Evolutionary conservation across 2,329 filamentous ascomycete species (phyloP).

Genomic region (Aspergillus transmontanensis): DNA sequence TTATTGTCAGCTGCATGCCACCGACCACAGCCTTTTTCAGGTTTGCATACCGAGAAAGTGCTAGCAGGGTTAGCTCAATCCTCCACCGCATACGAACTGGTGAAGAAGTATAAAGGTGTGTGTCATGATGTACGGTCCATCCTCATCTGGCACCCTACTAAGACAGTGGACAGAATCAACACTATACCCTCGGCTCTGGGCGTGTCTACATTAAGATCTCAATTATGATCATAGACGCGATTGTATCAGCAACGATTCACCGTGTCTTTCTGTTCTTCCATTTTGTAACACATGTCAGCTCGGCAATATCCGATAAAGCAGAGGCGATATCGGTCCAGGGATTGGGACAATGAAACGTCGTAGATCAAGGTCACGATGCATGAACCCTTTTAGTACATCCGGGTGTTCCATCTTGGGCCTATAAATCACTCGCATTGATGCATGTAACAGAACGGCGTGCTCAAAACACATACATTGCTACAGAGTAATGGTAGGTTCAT

Average conservation of each 20-base stretch:
- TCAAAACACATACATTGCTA: too few species aligned
- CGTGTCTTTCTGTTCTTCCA: neutral
- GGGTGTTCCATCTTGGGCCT: neutral
- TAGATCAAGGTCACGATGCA: neutral
- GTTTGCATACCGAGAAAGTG: neutral
- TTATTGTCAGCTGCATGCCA: constrained; percentile 27
- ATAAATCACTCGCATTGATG: neutral
- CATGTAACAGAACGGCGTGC: neutral
- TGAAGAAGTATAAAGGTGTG: neutral
- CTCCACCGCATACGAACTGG: too few species aligned
- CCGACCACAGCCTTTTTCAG: constrained; percentile 15
- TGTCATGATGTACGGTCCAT: too few species aligned
- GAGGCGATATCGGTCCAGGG: neutral
- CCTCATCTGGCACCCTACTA: too few species aligned
- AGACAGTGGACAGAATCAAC: too few species aligned
- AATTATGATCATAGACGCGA: neutral
- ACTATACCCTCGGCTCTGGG: too few species aligned
- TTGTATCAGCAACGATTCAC: neutral
- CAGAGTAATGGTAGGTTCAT: neutral
- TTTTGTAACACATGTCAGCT: neutral
- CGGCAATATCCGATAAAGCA: neutral
- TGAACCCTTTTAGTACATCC: neutral
- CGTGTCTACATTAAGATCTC: neutral
- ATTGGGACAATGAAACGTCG: neutral
- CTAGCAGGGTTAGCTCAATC: neutral